Evolutionary conservation across 2,329 filamentous ascomycete species (phyloP), one percentile per base, ranked within the genome.

Genomic region (Stagonosporopsis cucurbitacearum): DNA sequence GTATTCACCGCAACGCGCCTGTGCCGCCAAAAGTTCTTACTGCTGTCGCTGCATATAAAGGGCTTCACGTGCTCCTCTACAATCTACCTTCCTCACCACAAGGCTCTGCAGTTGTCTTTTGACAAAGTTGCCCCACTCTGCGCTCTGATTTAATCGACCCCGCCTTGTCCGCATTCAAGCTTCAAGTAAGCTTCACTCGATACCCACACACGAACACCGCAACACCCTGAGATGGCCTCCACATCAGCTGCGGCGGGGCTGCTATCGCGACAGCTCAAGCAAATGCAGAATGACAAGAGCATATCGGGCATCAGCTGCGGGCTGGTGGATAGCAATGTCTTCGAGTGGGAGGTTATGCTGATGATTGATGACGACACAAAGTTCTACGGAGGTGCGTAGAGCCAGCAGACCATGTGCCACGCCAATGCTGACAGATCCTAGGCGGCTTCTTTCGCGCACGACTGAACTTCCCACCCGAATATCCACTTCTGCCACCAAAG

Each of bases 281-380:
- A 96, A 74, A 98, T 99, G 86, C 91, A 96, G 78, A 87, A 84
- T 22, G 88, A 91, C 75, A 94, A 92, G 73, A 92, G 96, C 76
- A 89, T 98, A 42, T 92, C 92, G 0, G 95, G 94, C 49, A 96
- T 98, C 71, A 97, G 92, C 59, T 96, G 92, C 69, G 95, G 95
- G 0, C 81, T 99, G 39, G 87, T 93, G 48, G 87, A 88, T 69
- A 90, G 90, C 75, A 89, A 96, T 74, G 87, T 98, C 9, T 97
- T 97, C 65, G 90, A 96, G 80, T 99, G 95, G 95, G 93, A 98
- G 77, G 92, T 98, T 19, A 96, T 97, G 90, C 86, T 99, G 58
- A 98, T 99, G 94, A 94, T 98, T 64, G 92, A 87, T 60, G 93
- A 97, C 68, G 92, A 96, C 72, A 93, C 90, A 78, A 94, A 93